These are phyloP conservation scores for Kluyveromyces nonfermentans DNA, from an alignment of 805 yeast species.

Conservation along the genomic window DNA sequence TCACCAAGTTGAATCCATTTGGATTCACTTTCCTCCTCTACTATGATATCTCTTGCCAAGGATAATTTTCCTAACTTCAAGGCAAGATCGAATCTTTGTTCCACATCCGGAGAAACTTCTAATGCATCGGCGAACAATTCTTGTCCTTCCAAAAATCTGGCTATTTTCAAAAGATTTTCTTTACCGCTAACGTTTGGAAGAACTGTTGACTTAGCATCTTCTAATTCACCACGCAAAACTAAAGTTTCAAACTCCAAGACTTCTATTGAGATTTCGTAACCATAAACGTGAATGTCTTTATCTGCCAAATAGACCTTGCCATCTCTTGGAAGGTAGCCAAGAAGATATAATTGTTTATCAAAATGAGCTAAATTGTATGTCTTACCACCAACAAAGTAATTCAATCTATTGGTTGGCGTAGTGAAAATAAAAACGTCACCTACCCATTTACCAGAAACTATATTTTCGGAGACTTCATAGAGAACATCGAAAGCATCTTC, in stretches of 20 bases:
- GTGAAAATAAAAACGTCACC: constrained; percentile 96
- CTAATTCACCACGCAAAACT: constrained; percentile 89
- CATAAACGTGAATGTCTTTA: constrained; percentile 73
- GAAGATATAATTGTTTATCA: constrained; percentile 74
- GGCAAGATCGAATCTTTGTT: constrained; percentile 87
- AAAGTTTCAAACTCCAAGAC: constrained; percentile 94
- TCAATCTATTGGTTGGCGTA: constrained; percentile 75
- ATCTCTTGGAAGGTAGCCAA: constrained; percentile 88
- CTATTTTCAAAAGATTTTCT: constrained; percentile 63
- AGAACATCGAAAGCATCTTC: constrained; percentile 80
- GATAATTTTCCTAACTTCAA: constrained; percentile 61
- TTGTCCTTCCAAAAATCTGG: constrained; percentile 90
- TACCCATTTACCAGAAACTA: constrained; percentile 88
- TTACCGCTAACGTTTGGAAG: constrained; percentile 50
- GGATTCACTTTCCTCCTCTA: constrained; percentile 43
- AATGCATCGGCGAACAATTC: constrained; percentile 80
- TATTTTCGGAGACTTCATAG: constrained; percentile 69
- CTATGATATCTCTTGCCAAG: constrained; percentile 62
- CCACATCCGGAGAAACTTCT: constrained; percentile 73
- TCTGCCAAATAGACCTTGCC: constrained; percentile 85
- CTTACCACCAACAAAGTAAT: constrained; percentile 91
- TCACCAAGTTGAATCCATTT: constrained; percentile 95
- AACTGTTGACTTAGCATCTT: constrained; percentile 56
- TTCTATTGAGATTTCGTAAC: constrained; percentile 73
- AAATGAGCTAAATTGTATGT: constrained; percentile 87